These are phyloP conservation scores for Hanseniaspora hatyaiensis DNA, from an alignment of 805 yeast species.

Conservation along the genomic window DNA sequence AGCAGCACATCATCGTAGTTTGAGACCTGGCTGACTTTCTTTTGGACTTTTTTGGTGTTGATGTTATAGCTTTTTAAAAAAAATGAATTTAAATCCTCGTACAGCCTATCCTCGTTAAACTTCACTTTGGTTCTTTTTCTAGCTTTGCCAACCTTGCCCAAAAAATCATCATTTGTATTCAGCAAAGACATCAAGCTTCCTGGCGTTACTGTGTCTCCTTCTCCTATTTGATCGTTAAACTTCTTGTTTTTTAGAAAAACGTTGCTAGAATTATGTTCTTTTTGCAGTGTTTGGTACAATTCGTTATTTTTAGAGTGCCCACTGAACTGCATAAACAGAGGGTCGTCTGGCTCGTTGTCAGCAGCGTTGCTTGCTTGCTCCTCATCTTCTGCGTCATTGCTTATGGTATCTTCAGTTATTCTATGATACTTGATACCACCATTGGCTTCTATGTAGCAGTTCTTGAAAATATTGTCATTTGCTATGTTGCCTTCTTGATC, in stretches of 20 bases:
- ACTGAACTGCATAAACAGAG: no score
- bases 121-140: not conserved
- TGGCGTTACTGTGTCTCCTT: not conserved
- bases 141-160: not conserved
- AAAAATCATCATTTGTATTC: not conserved
- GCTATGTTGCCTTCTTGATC: not conserved
- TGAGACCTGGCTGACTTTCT: not conserved
- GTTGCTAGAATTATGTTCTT: no score
- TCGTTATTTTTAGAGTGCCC: no score
- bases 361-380: not conserved
- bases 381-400: not conserved
- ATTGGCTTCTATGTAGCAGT: slow-evolving; percentile 13
- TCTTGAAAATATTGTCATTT: not conserved
- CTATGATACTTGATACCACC: slow-evolving; percentile 8
- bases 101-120: not conserved
- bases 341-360: no score
- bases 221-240: not conserved
- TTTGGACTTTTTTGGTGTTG: not conserved
- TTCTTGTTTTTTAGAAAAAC: no score
- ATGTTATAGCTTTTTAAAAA: slow-evolving; percentile 1
- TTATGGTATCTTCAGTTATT: not conserved
- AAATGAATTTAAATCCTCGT: slow-evolving; percentile 3
- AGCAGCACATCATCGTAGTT: slow-evolving; percentile 1
- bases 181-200: not conserved
- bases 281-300: no score